A percentile compares a stretch with the other conserved stretches of the same genome.
Conservation (phyloP, 495 filamentous ascomycete species). For the Hyaloscypha hepaticicola region DNA sequence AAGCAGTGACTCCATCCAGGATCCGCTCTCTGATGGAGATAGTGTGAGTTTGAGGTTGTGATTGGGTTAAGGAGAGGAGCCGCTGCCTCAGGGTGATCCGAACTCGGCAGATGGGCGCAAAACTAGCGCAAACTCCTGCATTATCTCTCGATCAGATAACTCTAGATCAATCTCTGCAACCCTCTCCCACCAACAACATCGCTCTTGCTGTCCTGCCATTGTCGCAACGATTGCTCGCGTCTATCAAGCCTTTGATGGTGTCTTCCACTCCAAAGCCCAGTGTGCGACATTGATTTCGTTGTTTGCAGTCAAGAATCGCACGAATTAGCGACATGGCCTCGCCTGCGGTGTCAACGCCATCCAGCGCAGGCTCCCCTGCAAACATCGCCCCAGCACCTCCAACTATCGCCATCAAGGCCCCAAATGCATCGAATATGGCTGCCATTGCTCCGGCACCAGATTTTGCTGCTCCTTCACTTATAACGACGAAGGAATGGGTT, state of each 20-base stretch:
- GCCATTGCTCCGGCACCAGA: constrained; percentile 17
- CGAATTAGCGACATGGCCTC: constrained; percentile 28
- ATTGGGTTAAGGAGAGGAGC: constrained; percentile 6
- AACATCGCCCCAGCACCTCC: constrained; percentile 29
- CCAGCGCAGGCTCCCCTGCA: constrained; percentile 31
- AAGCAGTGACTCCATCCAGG: constrained; percentile 7
- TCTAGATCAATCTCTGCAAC: constrained; percentile 12
- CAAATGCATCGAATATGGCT: constrained; percentile 22
- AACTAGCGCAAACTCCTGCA: not conserved
- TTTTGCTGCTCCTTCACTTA: constrained; percentile 34
- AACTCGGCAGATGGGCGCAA: not conserved
- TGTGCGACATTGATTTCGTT: not conserved
- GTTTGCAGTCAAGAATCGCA: not conserved
- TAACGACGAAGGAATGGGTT: constrained; percentile 82
- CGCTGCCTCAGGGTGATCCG: not conserved
- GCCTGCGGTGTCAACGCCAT: constrained; percentile 31
- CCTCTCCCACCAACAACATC: constrained; percentile 2
- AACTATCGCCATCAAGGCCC: constrained; percentile 29
- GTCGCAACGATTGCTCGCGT: not conserved
- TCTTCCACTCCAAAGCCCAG: not conserved
- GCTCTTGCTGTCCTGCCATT: not conserved
- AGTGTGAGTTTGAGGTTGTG: constrained; percentile 1
- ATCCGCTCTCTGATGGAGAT: constrained; percentile 5
- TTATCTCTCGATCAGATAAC: constrained; percentile 10
- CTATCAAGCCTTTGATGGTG: not conserved